These are phyloP conservation scores for Amanita fuliginea DNA, from an alignment of 768 basidiomycete genomes.

Conservation along the genomic window DNA sequence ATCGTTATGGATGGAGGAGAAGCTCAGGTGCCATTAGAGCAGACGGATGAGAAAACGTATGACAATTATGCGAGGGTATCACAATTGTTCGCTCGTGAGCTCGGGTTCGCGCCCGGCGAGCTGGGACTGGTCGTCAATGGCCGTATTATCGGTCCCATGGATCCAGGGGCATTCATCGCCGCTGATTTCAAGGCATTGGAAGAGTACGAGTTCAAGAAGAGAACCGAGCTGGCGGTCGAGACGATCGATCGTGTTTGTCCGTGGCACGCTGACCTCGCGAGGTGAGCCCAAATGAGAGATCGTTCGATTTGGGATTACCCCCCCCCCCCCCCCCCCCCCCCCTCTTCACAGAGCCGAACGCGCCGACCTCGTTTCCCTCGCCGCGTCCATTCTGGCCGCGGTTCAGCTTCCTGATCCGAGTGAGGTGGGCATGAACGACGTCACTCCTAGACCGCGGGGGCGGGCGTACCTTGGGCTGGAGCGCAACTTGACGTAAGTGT, in stretches of 20 bases:
- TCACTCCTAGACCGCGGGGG: constrained; percentile 46
- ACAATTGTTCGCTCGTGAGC: constrained; percentile 37
- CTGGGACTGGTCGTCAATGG: constrained; percentile 72
- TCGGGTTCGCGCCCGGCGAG: constrained; percentile 51
- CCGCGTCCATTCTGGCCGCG: constrained; percentile 62
- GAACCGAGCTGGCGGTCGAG: constrained; percentile 55
- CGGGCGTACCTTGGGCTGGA: constrained; percentile 50
- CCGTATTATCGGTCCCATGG: constrained; percentile 73
- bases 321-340: too few species aligned
- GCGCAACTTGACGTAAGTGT: constrained; percentile 47
- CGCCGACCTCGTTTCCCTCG: constrained; percentile 50
- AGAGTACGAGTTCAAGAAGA: constrained; percentile 61
- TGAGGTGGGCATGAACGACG: constrained; percentile 62
- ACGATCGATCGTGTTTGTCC: constrained; percentile 48
- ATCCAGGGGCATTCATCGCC: constrained; percentile 41
- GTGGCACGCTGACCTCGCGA: constrained; percentile 23
- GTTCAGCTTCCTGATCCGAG: constrained; percentile 66
- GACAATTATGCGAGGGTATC: constrained; percentile 31
- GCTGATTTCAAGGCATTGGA: constrained; percentile 69
- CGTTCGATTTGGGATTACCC: not conserved
- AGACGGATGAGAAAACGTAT: constrained; percentile 25
- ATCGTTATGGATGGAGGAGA: constrained; percentile 7
- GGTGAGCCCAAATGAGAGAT: constrained; percentile 21
- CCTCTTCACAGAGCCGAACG: constrained; percentile 32
- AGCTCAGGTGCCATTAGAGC: constrained; percentile 27